Evolutionary conservation across 108 stramenopile genomes (phyloP), one percentile per base, ranked within the genome.

Genomic region (Pseudonitzschia pungens): DNA sequence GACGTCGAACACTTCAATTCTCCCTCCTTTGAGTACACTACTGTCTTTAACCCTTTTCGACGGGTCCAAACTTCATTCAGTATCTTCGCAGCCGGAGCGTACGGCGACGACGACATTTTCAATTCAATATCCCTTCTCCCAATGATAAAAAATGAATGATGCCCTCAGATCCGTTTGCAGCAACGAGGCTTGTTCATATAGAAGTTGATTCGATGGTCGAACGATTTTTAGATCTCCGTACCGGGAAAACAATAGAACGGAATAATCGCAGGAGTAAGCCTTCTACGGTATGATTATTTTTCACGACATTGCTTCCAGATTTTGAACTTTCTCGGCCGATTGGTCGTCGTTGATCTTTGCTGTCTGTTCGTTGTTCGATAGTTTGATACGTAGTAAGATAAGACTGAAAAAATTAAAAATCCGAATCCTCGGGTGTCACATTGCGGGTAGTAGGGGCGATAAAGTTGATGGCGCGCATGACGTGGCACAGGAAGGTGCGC

Each of bases 11-110:
- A 79, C 20, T 55, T 86, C 63, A 85, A 57, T 63, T 82, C 60
- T n/a, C 86, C 81, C 6, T 75, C 56, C 53, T 75, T 71, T 27
- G 74, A 79, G 62, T 84, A 90, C 8, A 83, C 87, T 24, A 90
- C 45, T n/a, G 77, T 67, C 56, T 90, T 90, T 26, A 90, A 65
- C 48, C 83, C 73, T 58, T 82, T 82, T 31, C 72, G 68, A 26
- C 42, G 55, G 20, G 27, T 67, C 72, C 65, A 76, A 28, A 86
- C 69, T 73, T 80, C 51, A 36, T 79, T 80, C 66, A 86, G 55
- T 22, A 86, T 33, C 9, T 71, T 72, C 1, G 81, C 85, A 9
- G 85, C 81, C 11, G 76, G 76, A 18, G 71, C 71, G 57, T 83
- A 86, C 15, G 85, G 85, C 22, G 85, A 86, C 15, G 84, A 78